Evolutionary conservation across 78 protist genomes (phyloP).

Genomic region (Dictyostelium firmibasis): DNA sequence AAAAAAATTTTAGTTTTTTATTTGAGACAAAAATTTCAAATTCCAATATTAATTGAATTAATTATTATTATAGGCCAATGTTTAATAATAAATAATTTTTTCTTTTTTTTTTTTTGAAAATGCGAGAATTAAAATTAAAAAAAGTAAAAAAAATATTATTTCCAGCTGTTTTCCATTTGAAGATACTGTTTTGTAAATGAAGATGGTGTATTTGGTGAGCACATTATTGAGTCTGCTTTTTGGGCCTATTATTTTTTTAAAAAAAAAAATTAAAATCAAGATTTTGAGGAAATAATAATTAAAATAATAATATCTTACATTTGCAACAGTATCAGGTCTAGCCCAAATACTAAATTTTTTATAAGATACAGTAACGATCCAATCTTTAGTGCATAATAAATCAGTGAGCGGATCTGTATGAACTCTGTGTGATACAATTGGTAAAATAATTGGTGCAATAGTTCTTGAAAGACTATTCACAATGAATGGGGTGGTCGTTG

Average conservation of each 20-base stretch:
- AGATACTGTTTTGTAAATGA: conserved; percentile 24
- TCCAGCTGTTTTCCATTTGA: not conserved
- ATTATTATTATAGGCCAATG: no score
- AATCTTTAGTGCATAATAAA: conserved; percentile 18
- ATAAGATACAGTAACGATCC: conserved; percentile 29
- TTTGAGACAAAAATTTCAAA: no score
- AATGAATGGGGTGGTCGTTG: not conserved
- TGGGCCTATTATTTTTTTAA: conserved; percentile 22
- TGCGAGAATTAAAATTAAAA: no score
- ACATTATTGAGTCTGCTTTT: conserved; percentile 43
- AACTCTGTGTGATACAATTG: conserved; percentile 58
- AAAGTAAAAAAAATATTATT: not conserved
- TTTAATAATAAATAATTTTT: no score
- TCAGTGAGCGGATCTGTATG: conserved; percentile 42
- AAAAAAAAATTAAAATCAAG: not conserved
- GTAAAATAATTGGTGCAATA: conserved; percentile 17
- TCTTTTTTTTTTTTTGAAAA: no score
- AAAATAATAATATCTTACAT: conserved; percentile 5
- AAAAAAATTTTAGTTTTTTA: no score
- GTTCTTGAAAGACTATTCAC: conserved; percentile 16
- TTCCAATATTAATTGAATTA: no score
- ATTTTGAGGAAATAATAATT: not conserved
- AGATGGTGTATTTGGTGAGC: conserved; percentile 50
- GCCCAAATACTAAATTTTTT: conserved; percentile 62
- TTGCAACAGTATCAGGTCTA: conserved; percentile 54